Evolutionary conservation across 176 grass and related monocot species (phyloP), one percentile per base, ranked within the genome.

Genomic region (Oryza punctata): DNA sequence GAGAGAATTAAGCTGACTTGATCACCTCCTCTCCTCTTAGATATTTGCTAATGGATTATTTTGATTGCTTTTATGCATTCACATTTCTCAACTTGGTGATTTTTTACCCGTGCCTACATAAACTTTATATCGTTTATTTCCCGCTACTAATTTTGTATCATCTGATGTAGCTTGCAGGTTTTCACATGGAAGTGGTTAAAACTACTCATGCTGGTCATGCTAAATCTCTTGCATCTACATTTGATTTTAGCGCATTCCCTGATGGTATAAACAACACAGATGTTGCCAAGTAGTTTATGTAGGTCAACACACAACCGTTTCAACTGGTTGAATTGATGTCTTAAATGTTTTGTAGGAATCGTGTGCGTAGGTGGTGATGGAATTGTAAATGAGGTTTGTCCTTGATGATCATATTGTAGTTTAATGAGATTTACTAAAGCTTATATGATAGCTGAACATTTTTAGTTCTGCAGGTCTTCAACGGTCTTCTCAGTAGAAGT

Each of bases 321-420:
- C 27, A 78, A 63, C 10, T 73, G 37, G 44, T 85, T 10, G 43
- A 70, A 73, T 47, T 65, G 67, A 71, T 72, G 12, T 37, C 28
- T 70, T 72, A 60, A 52, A n/a, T 75, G 64, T 69, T 68, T 88
- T 88, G 45, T 54, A 99, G 96, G 96, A 79, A 92, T 99, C 28
- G 91, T 99, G 69, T 99, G 96, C 64, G 83, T 99, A 49, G 96
- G 96, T 80, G 96, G 93, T 75, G 96, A 99, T 89, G 96, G 96
- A 80, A 94, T 99, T 88, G 91, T 99, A 41, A 99, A 99, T 76
- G 96, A 99, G 96, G 96, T 98, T 73, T 85, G 85, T 80, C 65
- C 47, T 73, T 83, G 10, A 40, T 67, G 2, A 77, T 82, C 32
- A 67, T 84, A 72, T 65, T 57, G 19, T 50, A 37, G 28, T 67